phyloP scores from a whole-genome alignment of 208 protist genomes.

The Spongospora subterranea region DNA sequence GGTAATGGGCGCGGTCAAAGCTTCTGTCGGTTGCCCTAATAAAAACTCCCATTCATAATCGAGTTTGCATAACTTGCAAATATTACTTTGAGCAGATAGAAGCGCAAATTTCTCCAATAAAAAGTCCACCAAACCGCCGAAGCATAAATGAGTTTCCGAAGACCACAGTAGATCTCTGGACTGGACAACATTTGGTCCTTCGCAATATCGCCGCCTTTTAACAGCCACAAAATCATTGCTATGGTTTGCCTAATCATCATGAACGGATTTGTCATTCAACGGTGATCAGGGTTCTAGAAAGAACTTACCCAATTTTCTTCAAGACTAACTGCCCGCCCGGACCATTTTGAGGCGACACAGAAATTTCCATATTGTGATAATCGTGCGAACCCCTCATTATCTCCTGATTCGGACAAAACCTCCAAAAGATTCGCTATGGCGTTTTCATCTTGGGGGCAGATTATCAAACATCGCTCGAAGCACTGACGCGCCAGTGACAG shows the following conservation, averaged over 20 bases:
- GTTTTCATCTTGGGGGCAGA: background rate
- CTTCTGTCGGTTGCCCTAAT: background rate
- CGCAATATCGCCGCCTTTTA: too few relatives aligned
- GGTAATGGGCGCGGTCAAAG: background rate
- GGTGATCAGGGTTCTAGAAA: background rate
- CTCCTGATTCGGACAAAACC: background rate
- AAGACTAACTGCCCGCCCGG: background rate
- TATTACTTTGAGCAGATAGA: background rate
- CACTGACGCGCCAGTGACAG: slow-evolving; percentile 30
- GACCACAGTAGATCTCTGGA: too few relatives aligned
- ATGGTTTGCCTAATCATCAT: background rate
- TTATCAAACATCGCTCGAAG: slow-evolving; percentile 1
- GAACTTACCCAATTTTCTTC: too few relatives aligned
- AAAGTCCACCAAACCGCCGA: background rate
- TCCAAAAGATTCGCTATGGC: background rate
- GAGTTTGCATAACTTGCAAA: background rate
- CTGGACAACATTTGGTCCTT: too few relatives aligned
- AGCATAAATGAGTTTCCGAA: background rate
- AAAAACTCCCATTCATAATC: too few relatives aligned
- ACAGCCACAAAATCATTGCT: too few relatives aligned
- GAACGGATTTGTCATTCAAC: background rate
- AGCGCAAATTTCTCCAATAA: background rate
- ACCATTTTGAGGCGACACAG: background rate
- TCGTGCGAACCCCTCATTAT: background rate
- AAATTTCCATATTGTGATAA: background rate